These are phyloP conservation scores for Alternaria sp. DNA, from an alignment of 2,329 filamentous ascomycete genomes.

Conservation along the genomic window DNA sequence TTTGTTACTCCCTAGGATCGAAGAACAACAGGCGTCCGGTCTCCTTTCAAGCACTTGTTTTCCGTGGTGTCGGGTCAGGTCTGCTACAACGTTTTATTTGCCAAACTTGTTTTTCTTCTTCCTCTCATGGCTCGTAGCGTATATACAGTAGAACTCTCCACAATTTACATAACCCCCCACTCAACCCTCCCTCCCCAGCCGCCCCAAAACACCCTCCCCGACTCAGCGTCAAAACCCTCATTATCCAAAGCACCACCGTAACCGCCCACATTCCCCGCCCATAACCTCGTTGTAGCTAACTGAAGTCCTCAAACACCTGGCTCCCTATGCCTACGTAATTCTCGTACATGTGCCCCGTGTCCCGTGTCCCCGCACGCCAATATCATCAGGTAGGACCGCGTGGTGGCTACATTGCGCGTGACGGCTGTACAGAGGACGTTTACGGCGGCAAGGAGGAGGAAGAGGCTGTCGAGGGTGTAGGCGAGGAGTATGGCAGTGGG, in stretches of 20 bases:
- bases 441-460: conserved; percentile 32
- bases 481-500: conserved; percentile 28
- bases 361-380: conserved; percentile 35
- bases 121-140: too few species aligned
- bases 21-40: neutral
- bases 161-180: neutral
- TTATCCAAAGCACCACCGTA: conserved; percentile 37
- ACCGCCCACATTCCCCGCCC: conserved; percentile 41
- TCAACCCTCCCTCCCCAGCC: conserved; percentile 16
- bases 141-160: neutral
- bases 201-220: conserved; percentile 35
- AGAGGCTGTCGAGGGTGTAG: conserved; percentile 37
- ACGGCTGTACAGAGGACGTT: conserved; percentile 37
- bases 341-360: conserved; percentile 40
- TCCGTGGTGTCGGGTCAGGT: neutral
- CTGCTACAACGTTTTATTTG: neutral
- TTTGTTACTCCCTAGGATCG: neutral
- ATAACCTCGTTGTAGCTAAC: conserved; percentile 35
- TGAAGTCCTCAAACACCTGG: conserved; percentile 36
- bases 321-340: conserved; percentile 36
- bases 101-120: neutral
- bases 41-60: neutral
- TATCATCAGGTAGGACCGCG: conserved; percentile 34
- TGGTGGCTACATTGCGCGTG: conserved; percentile 36
- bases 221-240: conserved; percentile 31